These are phyloP conservation scores for Sextonia rubra DNA, from an alignment of 164 flowering plant species.

Conservation along the genomic window DNA sequence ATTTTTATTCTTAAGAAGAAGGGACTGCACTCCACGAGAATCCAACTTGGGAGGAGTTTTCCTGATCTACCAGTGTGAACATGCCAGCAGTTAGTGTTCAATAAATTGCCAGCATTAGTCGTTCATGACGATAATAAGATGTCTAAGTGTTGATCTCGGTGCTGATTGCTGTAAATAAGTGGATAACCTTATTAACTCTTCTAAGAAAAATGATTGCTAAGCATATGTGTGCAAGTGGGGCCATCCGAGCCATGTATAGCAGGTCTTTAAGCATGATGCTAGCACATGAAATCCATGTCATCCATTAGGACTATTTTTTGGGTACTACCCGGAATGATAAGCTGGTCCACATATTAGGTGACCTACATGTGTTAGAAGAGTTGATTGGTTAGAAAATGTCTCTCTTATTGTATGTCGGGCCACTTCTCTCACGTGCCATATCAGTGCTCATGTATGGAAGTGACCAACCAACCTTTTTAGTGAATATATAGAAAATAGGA, in stretches of 20 bases:
- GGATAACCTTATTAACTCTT: neutral
- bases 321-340: neutral
- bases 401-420: no score
- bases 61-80: neutral
- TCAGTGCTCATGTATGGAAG: no score
- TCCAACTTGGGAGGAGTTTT: neutral
- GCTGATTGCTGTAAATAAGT: neutral
- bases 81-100: neutral
- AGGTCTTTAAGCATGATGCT: neutral
- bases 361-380: no score
- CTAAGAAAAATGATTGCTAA: neutral
- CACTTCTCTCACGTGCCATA: no score
- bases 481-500: no score
- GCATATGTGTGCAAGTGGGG: neutral
- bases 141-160: neutral
- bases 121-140: neutral
- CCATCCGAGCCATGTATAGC: neutral
- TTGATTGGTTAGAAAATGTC: no score
- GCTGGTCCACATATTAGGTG: no score
- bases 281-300: neutral
- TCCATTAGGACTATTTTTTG: neutral
- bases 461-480: no score
- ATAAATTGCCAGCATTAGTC: neutral
- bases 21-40: neutral
- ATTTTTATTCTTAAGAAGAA: neutral